Percentiles rank a stretch among this genome's conserved stretches.
Evolutionary conservation across 176 grass and related monocot genomes (phyloP).

Genomic region (Themeda triandra): DNA sequence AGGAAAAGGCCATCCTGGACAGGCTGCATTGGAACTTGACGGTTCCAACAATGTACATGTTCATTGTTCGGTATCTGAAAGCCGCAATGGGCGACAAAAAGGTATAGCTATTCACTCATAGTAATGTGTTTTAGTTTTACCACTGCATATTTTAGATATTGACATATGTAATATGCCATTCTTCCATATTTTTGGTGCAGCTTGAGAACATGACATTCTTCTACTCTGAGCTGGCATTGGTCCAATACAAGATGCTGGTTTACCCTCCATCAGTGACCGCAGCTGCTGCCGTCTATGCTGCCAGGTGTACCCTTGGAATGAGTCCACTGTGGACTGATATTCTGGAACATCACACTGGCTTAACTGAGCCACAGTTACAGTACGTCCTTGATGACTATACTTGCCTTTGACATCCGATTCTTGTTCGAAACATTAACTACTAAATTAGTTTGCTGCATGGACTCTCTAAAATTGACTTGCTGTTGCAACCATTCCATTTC

Average conservation of each 20-base stretch:
- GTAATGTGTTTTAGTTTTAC: neutral
- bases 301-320: conserved; percentile 28
- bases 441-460: neutral
- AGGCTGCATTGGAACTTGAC: conserved; percentile 75
- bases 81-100: conserved; percentile 41
- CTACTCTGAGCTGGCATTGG: conserved; percentile 62
- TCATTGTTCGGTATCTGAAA: conserved; percentile 61
- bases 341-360: conserved; percentile 42
- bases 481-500: too few relatives aligned
- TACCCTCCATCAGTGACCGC: conserved; percentile 52
- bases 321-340: conserved; percentile 36
- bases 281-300: conserved; percentile 31
- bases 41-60: conserved; percentile 68
- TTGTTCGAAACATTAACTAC: neutral
- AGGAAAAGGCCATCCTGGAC: conserved; percentile 59
- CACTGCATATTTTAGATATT: neutral
- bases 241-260: conserved; percentile 51
- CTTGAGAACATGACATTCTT: conserved; percentile 79
- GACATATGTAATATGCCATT: neutral
- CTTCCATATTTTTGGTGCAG: conserved; percentile 22
- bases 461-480: too few relatives aligned
- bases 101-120: conserved; percentile 21
- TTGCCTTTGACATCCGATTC: neutral
- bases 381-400: conserved; percentile 21
- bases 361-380: conserved; percentile 37